phyloP scores from a whole-genome alignment of 306 rosid species.

The Astragalus membranaceus region DNA sequence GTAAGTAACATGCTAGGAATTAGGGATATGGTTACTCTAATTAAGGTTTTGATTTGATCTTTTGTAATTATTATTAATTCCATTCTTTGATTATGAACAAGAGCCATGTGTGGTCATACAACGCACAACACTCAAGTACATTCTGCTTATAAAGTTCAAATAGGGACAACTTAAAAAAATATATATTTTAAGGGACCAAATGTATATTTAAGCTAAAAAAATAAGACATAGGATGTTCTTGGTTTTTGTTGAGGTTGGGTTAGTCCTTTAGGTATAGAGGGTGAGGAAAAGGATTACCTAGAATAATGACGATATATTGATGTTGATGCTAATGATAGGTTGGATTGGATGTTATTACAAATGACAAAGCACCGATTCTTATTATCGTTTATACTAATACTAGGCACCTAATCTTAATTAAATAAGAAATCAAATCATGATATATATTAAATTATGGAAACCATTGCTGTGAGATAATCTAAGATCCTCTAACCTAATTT shows the following conservation, averaged over 20 bases:
- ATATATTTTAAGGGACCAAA: background rate
- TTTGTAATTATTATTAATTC: background rate
- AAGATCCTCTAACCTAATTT: background rate
- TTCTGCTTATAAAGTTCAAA: background rate
- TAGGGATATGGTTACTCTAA: background rate
- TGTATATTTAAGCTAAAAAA: background rate
- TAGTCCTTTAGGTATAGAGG: background rate
- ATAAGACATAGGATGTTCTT: slow-evolving; percentile 15
- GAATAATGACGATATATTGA: background rate
- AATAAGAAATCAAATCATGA: background rate
- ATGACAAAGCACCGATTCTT: background rate
- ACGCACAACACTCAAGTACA: background rate
- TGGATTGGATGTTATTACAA: background rate
- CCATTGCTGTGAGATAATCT: background rate
- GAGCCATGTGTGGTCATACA: background rate
- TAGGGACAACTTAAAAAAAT: background rate
- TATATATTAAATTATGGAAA: background rate
- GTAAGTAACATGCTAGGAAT: background rate
- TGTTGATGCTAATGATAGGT: background rate
- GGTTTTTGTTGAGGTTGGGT: slow-evolving; percentile 6
- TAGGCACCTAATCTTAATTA: background rate
- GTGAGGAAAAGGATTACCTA: background rate
- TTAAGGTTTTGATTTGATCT: background rate
- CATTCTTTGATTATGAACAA: background rate
- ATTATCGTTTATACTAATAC: background rate